These are phyloP conservation scores for Monosporascus sp. DNA, from an alignment of 2,329 filamentous ascomycete species.

Conservation along the genomic window DNA sequence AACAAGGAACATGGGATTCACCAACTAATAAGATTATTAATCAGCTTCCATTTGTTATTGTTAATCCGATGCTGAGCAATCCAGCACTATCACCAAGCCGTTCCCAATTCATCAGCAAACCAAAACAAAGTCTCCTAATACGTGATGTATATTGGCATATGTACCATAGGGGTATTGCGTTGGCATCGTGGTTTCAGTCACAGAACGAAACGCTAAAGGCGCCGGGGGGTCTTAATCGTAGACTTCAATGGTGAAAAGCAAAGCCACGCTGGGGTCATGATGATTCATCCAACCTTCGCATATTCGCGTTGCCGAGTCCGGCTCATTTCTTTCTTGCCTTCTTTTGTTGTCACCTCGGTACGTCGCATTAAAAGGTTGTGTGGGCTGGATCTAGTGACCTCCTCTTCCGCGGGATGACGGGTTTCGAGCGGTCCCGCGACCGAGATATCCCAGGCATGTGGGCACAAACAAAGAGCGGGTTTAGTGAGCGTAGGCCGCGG, in stretches of 20 bases:
- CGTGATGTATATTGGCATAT: background rate
- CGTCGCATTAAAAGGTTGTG: no score
- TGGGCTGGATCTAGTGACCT: background rate
- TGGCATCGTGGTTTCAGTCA: background rate
- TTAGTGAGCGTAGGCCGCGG: slow-evolving; percentile 8
- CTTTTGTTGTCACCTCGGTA: no score
- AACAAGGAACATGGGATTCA: background rate
- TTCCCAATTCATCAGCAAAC: slow-evolving; percentile 14
- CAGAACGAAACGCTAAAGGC: no score
- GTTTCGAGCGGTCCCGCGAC: background rate
- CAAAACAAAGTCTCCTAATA: background rate
- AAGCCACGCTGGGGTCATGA: no score
- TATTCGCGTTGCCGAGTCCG: no score
- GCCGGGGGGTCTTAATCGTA: no score
- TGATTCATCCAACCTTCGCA: no score
- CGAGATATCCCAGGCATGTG: background rate
- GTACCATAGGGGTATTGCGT: slow-evolving; percentile 2
- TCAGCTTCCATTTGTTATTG: background rate
- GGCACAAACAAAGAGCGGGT: background rate
- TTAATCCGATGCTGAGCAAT: background rate
- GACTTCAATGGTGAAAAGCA: no score
- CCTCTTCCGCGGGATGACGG: background rate
- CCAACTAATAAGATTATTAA: background rate
- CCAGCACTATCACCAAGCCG: background rate
- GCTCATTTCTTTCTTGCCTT: no score